Base-by-base conservation (phyloP, 192 early-diverging fungal genomes). In the Gamsiella multidivaricata region DNA sequence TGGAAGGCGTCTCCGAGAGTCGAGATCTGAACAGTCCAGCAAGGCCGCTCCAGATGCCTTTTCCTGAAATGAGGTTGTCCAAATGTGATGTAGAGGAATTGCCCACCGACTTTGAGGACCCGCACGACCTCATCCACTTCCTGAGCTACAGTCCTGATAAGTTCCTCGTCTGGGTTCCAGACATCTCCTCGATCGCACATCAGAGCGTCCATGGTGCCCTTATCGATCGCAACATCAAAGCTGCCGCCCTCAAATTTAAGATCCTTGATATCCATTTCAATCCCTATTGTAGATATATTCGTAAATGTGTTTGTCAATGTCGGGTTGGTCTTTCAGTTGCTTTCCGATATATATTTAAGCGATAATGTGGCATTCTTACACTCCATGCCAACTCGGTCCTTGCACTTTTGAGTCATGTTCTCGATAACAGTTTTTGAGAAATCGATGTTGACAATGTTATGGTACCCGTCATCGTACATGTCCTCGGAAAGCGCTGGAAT, bases 151-250 rank as follows among this genome's bases (percentile, higher is more conserved):
- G 90, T 84, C 9, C 82, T 67, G 47, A 89, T 83, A 39, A 94
- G 68, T 54, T 94, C 92, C 37, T 83, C 81, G 33, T 87, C 85
- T 31, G 95, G 95, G 65, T 94, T 88, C 95, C 95, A 95, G 55
- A 92, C 91, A 67, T 97, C 94, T 57, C 93, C 91, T 63, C 91
- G 81, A 47, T 91, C 90, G 53, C 92, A 92, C 89, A 97, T 88
- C 61, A 97, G 87, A 17, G 95, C 94, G 66, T 97, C 95, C 89
- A 97, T 87, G 0, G 94, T 97, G 9, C 84, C 95, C 82, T 97
- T 97, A 83, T 97, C 95, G 33, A 97, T 85, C 0, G 89, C 91
- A 54, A 90, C 80, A 54, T 95, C 94, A 54, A 95, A 91, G 1
- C 87, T 82, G 15, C 61, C 69, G 22, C 84, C 81, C 7, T 80